Base-by-base conservation (phyloP, 306 rosid species). In the Mimosa pudica region DNA sequence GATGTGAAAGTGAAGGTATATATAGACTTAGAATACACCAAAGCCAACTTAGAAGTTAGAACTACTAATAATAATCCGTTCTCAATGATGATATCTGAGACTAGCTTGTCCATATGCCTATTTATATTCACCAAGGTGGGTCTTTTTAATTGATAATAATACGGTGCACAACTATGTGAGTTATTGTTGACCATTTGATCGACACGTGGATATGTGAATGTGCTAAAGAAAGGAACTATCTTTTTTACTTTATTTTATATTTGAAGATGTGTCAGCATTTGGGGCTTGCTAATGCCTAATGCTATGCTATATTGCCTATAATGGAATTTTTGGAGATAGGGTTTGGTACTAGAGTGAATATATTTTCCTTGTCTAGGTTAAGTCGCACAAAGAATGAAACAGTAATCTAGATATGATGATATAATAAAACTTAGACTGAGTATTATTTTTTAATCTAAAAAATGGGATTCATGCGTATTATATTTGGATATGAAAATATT, bases 1-100 rank as follows among this genome's bases (percentile, higher is more conserved):
- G 77, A n/a, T 51, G 35, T 78, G 79, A 71, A 83, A 79, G 60
- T 83, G 77, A 76, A 30, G 58, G 63, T 46, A 86, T 74, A 83
- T 46, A 88, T 74, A 83, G 84, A 67, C 36, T 75, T 75, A 58
- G 70, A 81, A 69, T 63, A 24, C 52, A 48, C 52, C 52, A 11
- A 48, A 51, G 14, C 57, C n/a, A 51, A 51, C 57, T 51, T 51
- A 52, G 66, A 62, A 55, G 16, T 57, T 57, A 48, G 79, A 78
- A 77, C 52, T 73, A 78, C 73, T 78, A 77, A 76, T 48, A 48
- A 51, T 13, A 16, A 4, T 76, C 67, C 30, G 30, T 79, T 72
- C 79, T 72, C 20, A 57, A 42, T 42, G 55, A 44, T 44, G 83
- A 78, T 38, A 67, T 57, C 33, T 38, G 83, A 76, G 84, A 73